Conservation (phyloP, 148 eudicot species). For the Rheum nobile region DNA sequence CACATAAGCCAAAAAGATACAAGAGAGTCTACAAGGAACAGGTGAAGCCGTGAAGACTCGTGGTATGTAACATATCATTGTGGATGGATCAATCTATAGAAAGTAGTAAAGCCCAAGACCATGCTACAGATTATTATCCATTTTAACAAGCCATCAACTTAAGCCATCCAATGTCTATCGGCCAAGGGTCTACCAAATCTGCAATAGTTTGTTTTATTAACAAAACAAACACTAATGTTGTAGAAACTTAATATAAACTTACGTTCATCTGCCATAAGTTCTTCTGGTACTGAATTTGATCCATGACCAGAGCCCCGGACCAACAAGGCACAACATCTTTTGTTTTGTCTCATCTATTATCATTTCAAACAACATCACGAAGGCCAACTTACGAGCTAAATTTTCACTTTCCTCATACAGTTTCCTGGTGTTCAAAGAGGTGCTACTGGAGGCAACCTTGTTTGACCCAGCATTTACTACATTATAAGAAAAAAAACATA, state of each 20-base stretch:
- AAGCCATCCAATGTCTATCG: too few relatives aligned
- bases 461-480: conserved; percentile 84
- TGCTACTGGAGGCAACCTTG: conserved; percentile 92
- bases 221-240: too few relatives aligned
- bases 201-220: too few relatives aligned
- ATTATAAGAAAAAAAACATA: not conserved
- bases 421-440: conserved; percentile 86
- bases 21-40: too few relatives aligned
- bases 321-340: conserved; percentile 47
- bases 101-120: too few relatives aligned
- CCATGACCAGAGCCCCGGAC: conserved; percentile 54
- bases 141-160: too few relatives aligned
- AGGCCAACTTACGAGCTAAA: conserved; percentile 58
- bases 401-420: conserved; percentile 95
- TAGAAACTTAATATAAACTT: too few relatives aligned
- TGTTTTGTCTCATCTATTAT: conserved; percentile 13
- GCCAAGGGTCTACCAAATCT: too few relatives aligned
- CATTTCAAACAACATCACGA: not conserved
- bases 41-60: too few relatives aligned
- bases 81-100: too few relatives aligned
- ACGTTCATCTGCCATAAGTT: conserved; percentile 20
- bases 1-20: too few relatives aligned
- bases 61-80: not conserved
- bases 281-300: conserved; percentile 29
- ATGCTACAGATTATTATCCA: too few relatives aligned